Evolutionary conservation across 129 eudicot genomes (phyloP).

Genomic region (Lactuca saligna): DNA sequence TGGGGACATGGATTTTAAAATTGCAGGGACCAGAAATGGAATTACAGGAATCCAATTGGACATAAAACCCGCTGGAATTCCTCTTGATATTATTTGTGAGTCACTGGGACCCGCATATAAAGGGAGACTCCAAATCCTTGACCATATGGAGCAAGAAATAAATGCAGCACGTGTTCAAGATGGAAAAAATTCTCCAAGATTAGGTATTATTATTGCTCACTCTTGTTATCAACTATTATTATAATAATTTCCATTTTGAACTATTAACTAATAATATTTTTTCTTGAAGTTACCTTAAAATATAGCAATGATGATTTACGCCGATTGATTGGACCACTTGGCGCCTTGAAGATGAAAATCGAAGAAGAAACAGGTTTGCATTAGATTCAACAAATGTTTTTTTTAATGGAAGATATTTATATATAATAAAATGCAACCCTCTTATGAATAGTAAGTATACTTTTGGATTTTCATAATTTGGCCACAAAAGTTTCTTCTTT

Average conservation of each 20-base stretch:
- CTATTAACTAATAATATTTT: conserved; percentile 1
- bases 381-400: background rate
- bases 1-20: conserved; percentile 98
- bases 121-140: conserved; percentile 82
- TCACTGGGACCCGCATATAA: conserved; percentile 72
- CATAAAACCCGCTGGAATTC: conserved; percentile 98
- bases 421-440: too few species aligned
- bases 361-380: conserved; percentile 86
- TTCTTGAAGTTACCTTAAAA: conserved; percentile 62
- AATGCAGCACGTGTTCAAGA: conserved; percentile 68
- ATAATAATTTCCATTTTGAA: background rate
- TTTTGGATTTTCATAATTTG: too few species aligned
- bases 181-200: conserved; percentile 64
- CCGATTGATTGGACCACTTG: conserved; percentile 90
- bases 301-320: conserved; percentile 85
- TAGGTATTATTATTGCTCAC: conserved; percentile 42
- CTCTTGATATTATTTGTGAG: conserved; percentile 84
- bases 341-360: conserved; percentile 79
- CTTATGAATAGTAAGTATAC: too few species aligned
- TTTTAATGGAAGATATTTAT: too few species aligned
- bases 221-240: background rate
- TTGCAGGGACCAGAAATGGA: conserved; percentile 92
- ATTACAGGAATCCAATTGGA: conserved; percentile 90
- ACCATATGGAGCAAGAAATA: conserved; percentile 82
- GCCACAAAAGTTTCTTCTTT: too few species aligned